phyloP scores from a whole-genome alignment of 345 rosid species.

The Citrus medica region DNA sequence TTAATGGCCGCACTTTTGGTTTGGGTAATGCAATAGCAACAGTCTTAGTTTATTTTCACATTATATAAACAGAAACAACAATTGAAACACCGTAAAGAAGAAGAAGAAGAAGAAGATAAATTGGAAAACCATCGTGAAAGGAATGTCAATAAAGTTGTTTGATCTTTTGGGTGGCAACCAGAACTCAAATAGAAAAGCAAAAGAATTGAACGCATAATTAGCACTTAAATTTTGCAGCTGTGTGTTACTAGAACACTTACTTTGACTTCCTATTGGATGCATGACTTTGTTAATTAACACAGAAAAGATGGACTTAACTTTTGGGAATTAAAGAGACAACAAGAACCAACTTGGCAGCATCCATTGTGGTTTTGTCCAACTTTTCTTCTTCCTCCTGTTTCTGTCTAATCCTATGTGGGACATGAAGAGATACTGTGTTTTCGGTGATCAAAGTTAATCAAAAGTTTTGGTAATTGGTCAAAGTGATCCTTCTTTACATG shows the following conservation, averaged over 20 bases:
- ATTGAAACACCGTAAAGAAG: not conserved
- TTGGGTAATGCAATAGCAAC: too few relatives aligned
- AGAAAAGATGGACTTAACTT: not conserved
- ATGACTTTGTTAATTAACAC: not conserved
- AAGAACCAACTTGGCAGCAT: not conserved
- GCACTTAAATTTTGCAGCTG: conserved; percentile 16
- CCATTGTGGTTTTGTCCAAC: not conserved
- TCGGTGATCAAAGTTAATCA: not conserved
- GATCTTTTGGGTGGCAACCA: not conserved
- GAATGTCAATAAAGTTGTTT: conserved; percentile 20
- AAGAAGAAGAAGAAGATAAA: conserved; percentile 16
- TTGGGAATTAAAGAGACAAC: not conserved
- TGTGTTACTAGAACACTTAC: conserved; percentile 8
- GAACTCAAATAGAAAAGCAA: not conserved
- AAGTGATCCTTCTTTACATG: not conserved
- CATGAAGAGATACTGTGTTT: conserved; percentile 14
- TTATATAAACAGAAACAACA: not conserved
- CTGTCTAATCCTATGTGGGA: conserved; percentile 25
- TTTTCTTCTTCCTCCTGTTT: conserved; percentile 2
- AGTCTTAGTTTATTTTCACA: not conserved
- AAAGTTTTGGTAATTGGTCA: not conserved
- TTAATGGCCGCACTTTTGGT: too few relatives aligned
- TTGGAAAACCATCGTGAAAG: conserved; percentile 7
- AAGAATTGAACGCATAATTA: conserved; percentile 23
- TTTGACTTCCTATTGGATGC: conserved; percentile 37